These are phyloP conservation scores for Amylostereum areolatum DNA, from an alignment of 1,284 basidiomycete species.

Conservation along the genomic window DNA sequence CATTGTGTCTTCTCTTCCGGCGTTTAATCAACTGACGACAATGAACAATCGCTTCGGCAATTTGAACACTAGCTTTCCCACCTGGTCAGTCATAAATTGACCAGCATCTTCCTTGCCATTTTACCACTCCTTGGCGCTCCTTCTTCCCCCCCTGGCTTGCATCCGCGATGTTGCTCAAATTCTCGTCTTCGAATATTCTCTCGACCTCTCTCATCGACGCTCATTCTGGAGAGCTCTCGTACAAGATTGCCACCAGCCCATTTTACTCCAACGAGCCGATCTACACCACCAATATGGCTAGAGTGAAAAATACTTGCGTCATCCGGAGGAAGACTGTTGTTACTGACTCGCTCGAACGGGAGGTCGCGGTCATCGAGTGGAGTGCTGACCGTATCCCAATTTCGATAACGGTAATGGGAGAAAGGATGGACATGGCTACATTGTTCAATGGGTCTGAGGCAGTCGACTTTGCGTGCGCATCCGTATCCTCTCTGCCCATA, in stretches of 20 bases:
- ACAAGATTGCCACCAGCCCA: slow-evolving; percentile 42
- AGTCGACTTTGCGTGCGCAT: slow-evolving; percentile 4
- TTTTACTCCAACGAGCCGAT: slow-evolving; percentile 26
- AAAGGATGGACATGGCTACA: slow-evolving; percentile 20
- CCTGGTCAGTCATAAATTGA: too few species aligned
- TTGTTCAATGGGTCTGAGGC: slow-evolving; percentile 21
- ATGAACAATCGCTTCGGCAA: too few species aligned
- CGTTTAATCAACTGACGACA: too few species aligned
- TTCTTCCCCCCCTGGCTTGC: slow-evolving; percentile 7
- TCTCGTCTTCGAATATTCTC: slow-evolving; percentile 53
- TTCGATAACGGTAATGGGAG: slow-evolving; percentile 22
- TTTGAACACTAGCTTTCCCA: too few species aligned
- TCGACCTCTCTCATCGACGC: slow-evolving; percentile 54
- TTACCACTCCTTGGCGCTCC: too few species aligned
- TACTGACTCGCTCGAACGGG: slow-evolving; percentile 14
- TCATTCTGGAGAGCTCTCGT: slow-evolving; percentile 42
- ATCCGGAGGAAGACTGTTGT: slow-evolving; percentile 19
- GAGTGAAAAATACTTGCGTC: slow-evolving; percentile 9
- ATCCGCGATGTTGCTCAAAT: slow-evolving; percentile 54
- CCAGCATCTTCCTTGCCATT: too few species aligned
- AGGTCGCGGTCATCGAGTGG: slow-evolving; percentile 27
- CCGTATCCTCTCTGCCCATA: slow-evolving; percentile 2
- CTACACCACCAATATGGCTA: slow-evolving; percentile 5
- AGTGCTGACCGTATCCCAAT: slow-evolving; percentile 21
- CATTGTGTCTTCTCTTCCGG: too few species aligned